Evolutionary conservation across 2,329 filamentous ascomycete species (phyloP), one percentile per base, ranked within the genome.

Genomic region (Aureobasidium vineae): DNA sequence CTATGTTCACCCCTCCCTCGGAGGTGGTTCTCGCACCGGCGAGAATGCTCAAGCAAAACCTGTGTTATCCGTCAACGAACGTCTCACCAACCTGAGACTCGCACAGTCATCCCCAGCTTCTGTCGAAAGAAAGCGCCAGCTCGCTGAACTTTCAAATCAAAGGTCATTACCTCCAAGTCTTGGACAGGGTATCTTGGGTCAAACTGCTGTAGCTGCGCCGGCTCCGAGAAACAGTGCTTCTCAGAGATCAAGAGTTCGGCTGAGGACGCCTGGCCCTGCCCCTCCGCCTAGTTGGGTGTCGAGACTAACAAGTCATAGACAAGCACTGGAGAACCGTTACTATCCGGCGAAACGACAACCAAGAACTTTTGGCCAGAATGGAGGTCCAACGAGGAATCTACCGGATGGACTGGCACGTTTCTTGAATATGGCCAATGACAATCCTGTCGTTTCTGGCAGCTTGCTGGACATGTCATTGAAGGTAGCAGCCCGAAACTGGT

Each of bases 401-500:
- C 73, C 74, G 15, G 65, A 69, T 49, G 60, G 70, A 33, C 54
- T 76, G 47, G 53, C 71, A 41, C 61, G 72, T 53, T 76, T 75
- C 54, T 67, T 70, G 6, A 65, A 67, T 6, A 53, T 74, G 56
- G 56, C 68, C 41, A 70, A 70, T 11, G 40, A 68, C 11, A 66
- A 69, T 16, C 54, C 33, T 10, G 60, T 67, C 33, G 23, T 26
- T 23, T 68, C 72, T n/a, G 69, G 72, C 41, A 84, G 80, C 63
- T 75, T 89, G 8, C 69, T 82, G 53, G 81, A 87, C 73, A 72
- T 78, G 5, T 73, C 81, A 19, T 72, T 88, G 43, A 85, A 83
- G 70, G 78, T 79, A 0, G 81, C 88, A 70, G 84, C 85, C 2
- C 71, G 74, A 28, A 80, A 85, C 28, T 89, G 86, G 86, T 73